A percentile compares a stretch with the other conserved stretches of the same genome.
Conservation (phyloP, 2,329 filamentous ascomycete species). For the Microsporum canis region DNA sequence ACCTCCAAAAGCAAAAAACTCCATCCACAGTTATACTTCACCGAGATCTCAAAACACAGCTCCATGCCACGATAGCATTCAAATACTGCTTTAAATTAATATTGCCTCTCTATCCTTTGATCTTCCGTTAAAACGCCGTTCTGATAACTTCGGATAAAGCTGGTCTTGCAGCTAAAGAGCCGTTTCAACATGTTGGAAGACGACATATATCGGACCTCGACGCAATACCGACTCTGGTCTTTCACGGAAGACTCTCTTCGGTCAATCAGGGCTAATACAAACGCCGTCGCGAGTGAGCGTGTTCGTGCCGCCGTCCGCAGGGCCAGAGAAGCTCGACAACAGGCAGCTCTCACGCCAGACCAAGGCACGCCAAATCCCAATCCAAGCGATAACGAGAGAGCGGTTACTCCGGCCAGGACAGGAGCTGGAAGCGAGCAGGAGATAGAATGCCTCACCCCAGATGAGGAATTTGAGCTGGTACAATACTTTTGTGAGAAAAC, state of each 20-base stretch:
- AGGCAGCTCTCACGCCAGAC: neutral
- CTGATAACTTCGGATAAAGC: neutral
- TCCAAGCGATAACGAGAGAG: constrained; percentile 3
- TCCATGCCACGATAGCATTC: neutral
- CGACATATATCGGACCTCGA: constrained; percentile 76
- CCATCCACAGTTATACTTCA: neutral
- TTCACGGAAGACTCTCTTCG: constrained; percentile 65
- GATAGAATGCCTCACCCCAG: constrained; percentile 68
- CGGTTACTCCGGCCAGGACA: neutral
- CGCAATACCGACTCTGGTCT: constrained; percentile 87
- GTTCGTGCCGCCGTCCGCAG: constrained; percentile 47
- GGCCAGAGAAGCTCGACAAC: constrained; percentile 24
- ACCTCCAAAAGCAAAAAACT: neutral
- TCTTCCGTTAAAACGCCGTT: too few species aligned
- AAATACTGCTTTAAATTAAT: neutral
- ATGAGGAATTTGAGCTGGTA: constrained; percentile 73
- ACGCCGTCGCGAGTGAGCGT: constrained; percentile 62
- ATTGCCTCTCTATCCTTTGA: neutral
- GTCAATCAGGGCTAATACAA: constrained; percentile 65
- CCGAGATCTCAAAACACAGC: neutral
- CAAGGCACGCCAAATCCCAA: neutral
- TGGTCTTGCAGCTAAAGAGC: neutral
- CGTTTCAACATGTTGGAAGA: constrained; percentile 63
- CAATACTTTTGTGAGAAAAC: constrained; percentile 62
- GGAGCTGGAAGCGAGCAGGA: constrained; percentile 27